Base-by-base conservation (phyloP, 345 rosid genomes). In the Murraya paniculata region DNA sequence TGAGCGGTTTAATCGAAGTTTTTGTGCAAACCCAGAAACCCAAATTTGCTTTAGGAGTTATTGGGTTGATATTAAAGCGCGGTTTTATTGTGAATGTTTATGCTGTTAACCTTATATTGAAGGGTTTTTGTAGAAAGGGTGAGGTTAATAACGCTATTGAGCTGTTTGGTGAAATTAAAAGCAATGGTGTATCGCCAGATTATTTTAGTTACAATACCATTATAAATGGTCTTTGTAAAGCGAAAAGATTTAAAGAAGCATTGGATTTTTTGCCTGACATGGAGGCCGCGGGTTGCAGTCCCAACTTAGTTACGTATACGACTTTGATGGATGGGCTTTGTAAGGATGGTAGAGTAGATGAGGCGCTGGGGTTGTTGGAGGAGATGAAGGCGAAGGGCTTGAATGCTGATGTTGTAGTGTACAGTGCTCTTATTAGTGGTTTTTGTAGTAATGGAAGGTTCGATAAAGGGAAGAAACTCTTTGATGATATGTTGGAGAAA, bases 281-380 rank as follows among this genome's bases (percentile, higher is more conserved):
- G 94, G 82, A 87, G 84, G 55, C 28, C 30, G 73, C 28, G n/a
- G 77, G 77, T 75, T 83, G 87, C 73, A 74, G 75, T 25, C 86
- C 91, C 21, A 82, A 80, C 82, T 59, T 75, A 45, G 77, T 85
- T 41, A 88, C 91, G 39, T 88, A 87, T 59, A 50, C 84, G 61
- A 86, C 81, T 68, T 74, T 92, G 75, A 86, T 92, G 75, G 81
- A 90, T 79, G 93, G 91, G 10, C 88, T 92, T 72, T 88, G 92
- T 55, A 88, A 85, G 80, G 85, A 68, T 56, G 92, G 91, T 39
- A 82, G 79, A 76, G 85, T 84, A 74, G 94, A 82, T 22, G 85
- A 80, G 80, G 92, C 94, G 0, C 22, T 85, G 82, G 76, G 75
- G 11, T 72, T 90, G 71, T 55, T 85, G 19, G 70, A 81, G 74